Conservation (phyloP, 306 rosid genomes). For the Acacia acuminata region DNA sequence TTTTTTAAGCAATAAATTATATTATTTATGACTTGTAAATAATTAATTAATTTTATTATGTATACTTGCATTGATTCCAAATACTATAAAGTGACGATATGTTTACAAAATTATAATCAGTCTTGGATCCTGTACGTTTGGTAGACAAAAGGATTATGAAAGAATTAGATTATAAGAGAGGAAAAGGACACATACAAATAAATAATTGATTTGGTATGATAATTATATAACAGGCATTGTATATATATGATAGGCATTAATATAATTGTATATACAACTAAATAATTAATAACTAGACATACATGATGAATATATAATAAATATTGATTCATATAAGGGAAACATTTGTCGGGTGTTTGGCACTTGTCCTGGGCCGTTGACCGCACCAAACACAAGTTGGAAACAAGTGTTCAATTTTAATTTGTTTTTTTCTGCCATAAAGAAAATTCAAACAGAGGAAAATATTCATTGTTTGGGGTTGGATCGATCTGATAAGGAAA, state of each 20-base stretch:
- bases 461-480: background rate
- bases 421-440: background rate
- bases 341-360: background rate
- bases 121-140: background rate
- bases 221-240: background rate
- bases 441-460: background rate
- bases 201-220: background rate
- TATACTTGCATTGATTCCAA: background rate
- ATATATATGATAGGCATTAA: background rate
- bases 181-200: background rate
- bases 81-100: background rate
- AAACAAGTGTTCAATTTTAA: background rate
- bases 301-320: background rate
- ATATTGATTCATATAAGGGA: background rate
- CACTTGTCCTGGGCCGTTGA: background rate
- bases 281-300: background rate
- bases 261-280: background rate
- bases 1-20: background rate
- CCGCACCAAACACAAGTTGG: background rate
- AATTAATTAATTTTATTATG: no score
- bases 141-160: background rate
- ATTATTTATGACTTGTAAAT: background rate
- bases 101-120: no score
- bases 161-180: background rate
- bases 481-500: slow-evolving; percentile 29